Base-by-base conservation (phyloP, 306 rosid genomes). In the Cucurbita maxima region DNA sequence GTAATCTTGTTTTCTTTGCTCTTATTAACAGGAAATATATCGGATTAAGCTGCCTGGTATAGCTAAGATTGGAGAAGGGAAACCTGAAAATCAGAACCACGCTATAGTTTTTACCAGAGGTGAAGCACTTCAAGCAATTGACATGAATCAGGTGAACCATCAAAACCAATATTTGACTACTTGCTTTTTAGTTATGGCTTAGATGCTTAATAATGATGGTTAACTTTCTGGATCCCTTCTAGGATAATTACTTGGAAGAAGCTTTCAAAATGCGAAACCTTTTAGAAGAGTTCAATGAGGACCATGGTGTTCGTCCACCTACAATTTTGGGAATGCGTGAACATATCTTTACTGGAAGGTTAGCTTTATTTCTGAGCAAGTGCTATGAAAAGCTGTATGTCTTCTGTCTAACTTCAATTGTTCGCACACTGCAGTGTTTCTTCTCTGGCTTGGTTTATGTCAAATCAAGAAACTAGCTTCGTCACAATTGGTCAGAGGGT, bases 401-500 rank as follows among this genome's bases (percentile, higher is more conserved):
- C 55, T 61, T 62, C 52, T 64, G 54, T 73, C 40, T 57, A 44
- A 55, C 59, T 36, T 67, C 76, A 48, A 43, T 57, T 38, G 38
- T 45, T 57, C 50, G 19, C 60, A 62, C 34, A 74, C 70, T 73
- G 64, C 96, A 94, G 99, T 91, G 99, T 94, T 55, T 94, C 99
- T 74, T 94, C 99, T 58, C 77, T 91, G 89, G 99, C 96, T 71
- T 94, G 99, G 99, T 94, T 94, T 78, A 94, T 94, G 99, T 94
- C 99, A 75, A 94, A 94, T 87, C 99, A 94, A 85, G 99, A 94
- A 81, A 87, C 93, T 67, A 87, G 95, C 78, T 94, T 94, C 77
- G 99, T 94, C 74, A 94, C 99, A 59, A 81, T 94, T 58, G 99
- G 99, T 58, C 99, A 94, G 80, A 86, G 99, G 81, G 96, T 91